phyloP scores from a whole-genome alignment of 2,329 filamentous ascomycete genomes.

The Cadophora sp. region DNA sequence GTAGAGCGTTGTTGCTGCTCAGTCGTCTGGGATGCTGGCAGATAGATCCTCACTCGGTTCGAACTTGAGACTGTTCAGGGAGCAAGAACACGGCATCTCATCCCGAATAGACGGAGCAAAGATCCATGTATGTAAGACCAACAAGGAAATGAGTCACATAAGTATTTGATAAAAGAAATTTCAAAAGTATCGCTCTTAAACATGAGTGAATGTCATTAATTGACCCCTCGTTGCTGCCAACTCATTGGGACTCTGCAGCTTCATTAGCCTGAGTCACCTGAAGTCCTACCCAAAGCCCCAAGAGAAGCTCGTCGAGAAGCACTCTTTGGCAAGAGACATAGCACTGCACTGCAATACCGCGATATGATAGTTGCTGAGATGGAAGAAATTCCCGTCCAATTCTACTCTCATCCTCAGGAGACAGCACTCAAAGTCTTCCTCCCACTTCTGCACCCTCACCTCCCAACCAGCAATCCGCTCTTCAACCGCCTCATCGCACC shows the following conservation, averaged over 20 bases:
- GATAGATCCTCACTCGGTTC: background rate
- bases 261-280: too few species aligned
- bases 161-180: too few species aligned
- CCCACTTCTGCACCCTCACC: slow-evolving; percentile 33
- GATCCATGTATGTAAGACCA: background rate
- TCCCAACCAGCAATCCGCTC: slow-evolving; percentile 42
- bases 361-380: background rate
- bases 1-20: too few species aligned
- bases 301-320: background rate
- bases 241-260: too few species aligned
- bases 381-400: slow-evolving; percentile 16
- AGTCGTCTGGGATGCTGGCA: background rate
- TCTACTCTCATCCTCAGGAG: slow-evolving; percentile 33
- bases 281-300: too few species aligned
- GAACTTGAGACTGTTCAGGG: background rate
- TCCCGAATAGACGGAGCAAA: background rate
- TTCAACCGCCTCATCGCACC: slow-evolving; percentile 43
- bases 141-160: too few species aligned
- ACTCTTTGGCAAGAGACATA: too few species aligned
- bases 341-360: too few species aligned
- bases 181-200: too few species aligned
- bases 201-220: too few species aligned
- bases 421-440: slow-evolving; percentile 34
- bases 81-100: too few species aligned
- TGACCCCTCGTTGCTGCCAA: too few species aligned